These are phyloP conservation scores for Fusarium decemcellulare DNA, from an alignment of 2,329 filamentous ascomycete genomes.

Conservation along the genomic window DNA sequence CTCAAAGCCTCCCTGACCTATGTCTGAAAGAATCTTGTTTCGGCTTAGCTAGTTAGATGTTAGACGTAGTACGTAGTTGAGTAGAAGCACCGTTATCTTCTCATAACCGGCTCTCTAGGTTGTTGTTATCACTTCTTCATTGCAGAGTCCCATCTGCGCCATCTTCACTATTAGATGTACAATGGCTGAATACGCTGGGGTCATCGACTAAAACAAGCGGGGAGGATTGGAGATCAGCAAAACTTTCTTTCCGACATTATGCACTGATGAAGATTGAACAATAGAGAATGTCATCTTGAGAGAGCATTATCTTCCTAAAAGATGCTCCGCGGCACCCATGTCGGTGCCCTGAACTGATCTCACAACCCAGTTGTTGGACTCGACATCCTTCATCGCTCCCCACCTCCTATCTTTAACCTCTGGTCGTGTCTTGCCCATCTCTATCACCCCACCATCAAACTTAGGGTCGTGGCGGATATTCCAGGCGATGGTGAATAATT, in stretches of 20 bases:
- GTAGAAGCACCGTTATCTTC: background rate
- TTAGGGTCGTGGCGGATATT: constrained; percentile 6
- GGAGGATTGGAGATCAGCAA: too few species aligned
- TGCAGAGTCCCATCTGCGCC: background rate
- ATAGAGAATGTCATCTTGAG: background rate
- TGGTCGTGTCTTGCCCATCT: constrained; percentile 3
- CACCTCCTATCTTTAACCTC: constrained; percentile 21
- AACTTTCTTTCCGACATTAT: too few species aligned
- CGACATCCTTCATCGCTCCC: constrained; percentile 1
- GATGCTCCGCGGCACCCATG: constrained; percentile 1
- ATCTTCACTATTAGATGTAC: background rate
- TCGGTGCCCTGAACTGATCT: background rate
- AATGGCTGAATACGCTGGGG: background rate
- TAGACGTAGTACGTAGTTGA: background rate
- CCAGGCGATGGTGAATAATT: constrained; percentile 6
- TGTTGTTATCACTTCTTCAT: too few species aligned
- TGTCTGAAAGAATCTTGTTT: background rate
- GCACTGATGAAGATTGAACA: background rate
- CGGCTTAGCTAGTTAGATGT: background rate
- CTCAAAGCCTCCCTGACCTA: background rate
- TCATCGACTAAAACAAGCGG: background rate
- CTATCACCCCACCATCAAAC: constrained; percentile 4
- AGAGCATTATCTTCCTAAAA: background rate
- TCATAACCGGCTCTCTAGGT: background rate
- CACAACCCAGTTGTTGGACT: constrained; percentile 6